Conservation (phyloP, 208 protist genomes). For the Blechomonas ayalai region DNA sequence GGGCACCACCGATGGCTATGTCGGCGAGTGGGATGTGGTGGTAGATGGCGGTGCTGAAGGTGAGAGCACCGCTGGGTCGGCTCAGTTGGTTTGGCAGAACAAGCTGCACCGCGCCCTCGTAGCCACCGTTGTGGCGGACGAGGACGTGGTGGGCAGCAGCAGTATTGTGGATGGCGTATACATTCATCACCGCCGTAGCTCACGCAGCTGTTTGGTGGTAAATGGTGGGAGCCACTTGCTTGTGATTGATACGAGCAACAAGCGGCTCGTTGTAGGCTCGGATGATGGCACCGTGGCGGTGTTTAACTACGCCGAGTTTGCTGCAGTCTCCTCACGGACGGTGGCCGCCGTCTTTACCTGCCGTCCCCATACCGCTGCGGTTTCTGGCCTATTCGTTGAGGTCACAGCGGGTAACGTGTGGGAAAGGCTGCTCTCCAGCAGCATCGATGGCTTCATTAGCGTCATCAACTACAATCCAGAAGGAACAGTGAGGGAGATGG, state of each 20-base stretch:
- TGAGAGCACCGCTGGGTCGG: not conserved
- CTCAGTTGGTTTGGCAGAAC: constrained; percentile 35
- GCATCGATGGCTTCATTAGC: constrained; percentile 25
- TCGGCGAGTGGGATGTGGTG: constrained; percentile 34
- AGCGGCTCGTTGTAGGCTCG: constrained; percentile 46
- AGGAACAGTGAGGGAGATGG: too few species aligned
- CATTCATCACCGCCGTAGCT: constrained; percentile 26
- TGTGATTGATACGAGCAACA: constrained; percentile 41
- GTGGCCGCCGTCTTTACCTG: constrained; percentile 14
- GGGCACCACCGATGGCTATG: constrained; percentile 50
- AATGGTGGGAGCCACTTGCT: constrained; percentile 12
- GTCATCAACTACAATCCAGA: constrained; percentile 25
- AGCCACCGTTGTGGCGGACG: constrained; percentile 43
- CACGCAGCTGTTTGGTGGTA: too few species aligned
- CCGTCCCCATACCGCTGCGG: constrained; percentile 22
- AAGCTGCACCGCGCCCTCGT: constrained; percentile 52
- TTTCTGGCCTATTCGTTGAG: constrained; percentile 49
- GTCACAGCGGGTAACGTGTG: constrained; percentile 30
- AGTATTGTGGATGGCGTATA: constrained; percentile 51
- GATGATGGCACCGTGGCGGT: constrained; percentile 42
- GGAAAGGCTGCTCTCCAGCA: constrained; percentile 35
- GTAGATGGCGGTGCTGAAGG: not conserved
- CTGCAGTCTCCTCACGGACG: constrained; percentile 8
- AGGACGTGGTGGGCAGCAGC: constrained; percentile 42
- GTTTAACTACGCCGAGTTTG: constrained; percentile 61